Evolutionary conservation across 1,139 yeast species (phyloP).

Genomic region (Hanseniaspora sp.): DNA sequence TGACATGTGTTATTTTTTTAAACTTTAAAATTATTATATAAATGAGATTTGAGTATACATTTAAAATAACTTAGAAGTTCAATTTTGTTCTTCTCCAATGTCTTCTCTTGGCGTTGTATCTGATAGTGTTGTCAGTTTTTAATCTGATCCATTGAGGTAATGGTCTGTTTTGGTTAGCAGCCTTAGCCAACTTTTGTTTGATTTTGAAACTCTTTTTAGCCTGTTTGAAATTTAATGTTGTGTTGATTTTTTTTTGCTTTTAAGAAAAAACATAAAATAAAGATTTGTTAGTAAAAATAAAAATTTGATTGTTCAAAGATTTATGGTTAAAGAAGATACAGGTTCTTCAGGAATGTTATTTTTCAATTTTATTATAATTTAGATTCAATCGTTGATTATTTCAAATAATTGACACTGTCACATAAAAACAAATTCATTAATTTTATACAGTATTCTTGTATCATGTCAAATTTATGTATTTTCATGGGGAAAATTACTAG

Average conservation of each 20-base stretch:
- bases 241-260: neutral
- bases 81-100: constrained; percentile 99
- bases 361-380: too few species aligned
- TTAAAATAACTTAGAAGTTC: constrained; percentile 57
- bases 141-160: constrained; percentile 99
- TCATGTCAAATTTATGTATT: too few species aligned
- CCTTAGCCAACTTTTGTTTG: constrained; percentile 99
- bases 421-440: too few species aligned
- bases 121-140: constrained; percentile 95
- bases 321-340: neutral
- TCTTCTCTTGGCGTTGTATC: constrained; percentile 99
- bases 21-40: neutral
- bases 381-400: too few species aligned
- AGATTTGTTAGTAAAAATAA: constrained; percentile 11
- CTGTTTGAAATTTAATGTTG: constrained; percentile 33
- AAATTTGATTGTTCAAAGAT: neutral
- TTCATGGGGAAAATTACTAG: too few species aligned
- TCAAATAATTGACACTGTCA: too few species aligned
- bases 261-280: neutral
- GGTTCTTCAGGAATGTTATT: too few species aligned
- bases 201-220: constrained; percentile 94
- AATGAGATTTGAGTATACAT: neutral
- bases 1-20: neutral
- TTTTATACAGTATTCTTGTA: too few species aligned
- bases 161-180: constrained; percentile 98